Conservation (phyloP, 2,329 filamentous ascomycete genomes). For the Ophioceras dolichostomum region DNA sequence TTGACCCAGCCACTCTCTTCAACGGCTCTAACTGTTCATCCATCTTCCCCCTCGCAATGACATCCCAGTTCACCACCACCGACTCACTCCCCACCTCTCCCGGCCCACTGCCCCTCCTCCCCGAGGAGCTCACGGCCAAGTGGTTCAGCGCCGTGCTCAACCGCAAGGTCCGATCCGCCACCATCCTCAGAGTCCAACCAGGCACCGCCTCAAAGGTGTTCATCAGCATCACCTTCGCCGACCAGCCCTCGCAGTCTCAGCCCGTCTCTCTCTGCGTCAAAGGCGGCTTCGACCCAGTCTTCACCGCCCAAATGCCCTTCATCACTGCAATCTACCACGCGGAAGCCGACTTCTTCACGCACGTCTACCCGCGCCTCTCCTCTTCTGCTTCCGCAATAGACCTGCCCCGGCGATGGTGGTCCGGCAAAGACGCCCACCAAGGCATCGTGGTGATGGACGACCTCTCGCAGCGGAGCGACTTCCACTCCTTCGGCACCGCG, state of each 20-base stretch:
- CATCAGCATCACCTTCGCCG: conserved; percentile 13
- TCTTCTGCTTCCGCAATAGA: conserved; percentile 7
- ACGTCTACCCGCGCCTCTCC: conserved; percentile 10
- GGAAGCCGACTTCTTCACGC: conserved; percentile 11
- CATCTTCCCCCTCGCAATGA: no score
- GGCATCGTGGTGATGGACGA: conserved; percentile 59
- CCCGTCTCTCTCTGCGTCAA: conserved; percentile 23
- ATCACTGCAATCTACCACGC: conserved; percentile 14
- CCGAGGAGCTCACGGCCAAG: neutral
- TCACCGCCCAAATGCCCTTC: conserved; percentile 9
- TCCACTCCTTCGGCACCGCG: conserved; percentile 30
- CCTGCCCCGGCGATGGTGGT: conserved; percentile 7
- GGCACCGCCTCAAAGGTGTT: conserved; percentile 5
- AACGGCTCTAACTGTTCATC: no score
- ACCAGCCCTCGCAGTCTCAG: conserved; percentile 12
- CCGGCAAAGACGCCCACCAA: conserved; percentile 20
- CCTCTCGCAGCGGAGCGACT: conserved; percentile 42
- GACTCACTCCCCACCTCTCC: no score
- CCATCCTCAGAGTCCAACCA: neutral
- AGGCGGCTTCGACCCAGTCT: conserved; percentile 48
- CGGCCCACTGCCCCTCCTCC: neutral
- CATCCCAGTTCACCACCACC: no score
- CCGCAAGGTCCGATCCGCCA: neutral
- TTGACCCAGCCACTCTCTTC: no score
- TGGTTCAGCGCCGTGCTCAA: neutral